Conservation (phyloP, 1,139 yeast species). For the Debaryomyces psychrophilus region DNA sequence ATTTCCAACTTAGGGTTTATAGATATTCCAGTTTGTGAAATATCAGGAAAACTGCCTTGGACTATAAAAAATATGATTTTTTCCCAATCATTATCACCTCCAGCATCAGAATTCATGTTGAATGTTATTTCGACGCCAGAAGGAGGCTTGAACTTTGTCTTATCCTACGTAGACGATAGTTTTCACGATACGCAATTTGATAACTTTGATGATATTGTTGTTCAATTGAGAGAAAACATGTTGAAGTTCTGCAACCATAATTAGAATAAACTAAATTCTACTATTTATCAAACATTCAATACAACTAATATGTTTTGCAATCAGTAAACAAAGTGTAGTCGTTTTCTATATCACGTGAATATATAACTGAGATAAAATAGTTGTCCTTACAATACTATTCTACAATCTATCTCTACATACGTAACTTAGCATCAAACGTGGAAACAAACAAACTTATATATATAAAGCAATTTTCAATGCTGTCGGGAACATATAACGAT, state of each 20-base stretch:
- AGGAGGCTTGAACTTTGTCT: constrained; percentile 42
- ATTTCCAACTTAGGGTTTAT: constrained; percentile 45
- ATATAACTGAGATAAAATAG: background rate
- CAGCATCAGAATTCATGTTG: constrained; percentile 41
- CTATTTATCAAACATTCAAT: background rate
- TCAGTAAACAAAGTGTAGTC: background rate
- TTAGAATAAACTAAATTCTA: background rate
- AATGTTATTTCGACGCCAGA: constrained; percentile 34
- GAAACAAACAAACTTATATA: background rate
- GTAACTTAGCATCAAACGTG: background rate
- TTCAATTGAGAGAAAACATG: constrained; percentile 24
- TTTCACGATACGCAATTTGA: constrained; percentile 27
- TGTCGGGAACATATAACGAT: background rate
- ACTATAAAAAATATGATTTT: constrained; percentile 36
- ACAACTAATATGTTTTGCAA: background rate
- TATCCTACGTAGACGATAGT: constrained; percentile 32
- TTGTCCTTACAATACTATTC: background rate
- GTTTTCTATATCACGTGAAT: background rate
- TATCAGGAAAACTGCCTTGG: constrained; percentile 20
- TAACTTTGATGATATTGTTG: constrained; percentile 29
- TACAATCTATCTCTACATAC: background rate
- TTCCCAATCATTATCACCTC: constrained; percentile 42
- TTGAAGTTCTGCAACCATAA: constrained; percentile 15
- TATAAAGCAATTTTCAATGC: background rate
- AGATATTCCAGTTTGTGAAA: constrained; percentile 21